Evolutionary conservation across 2,329 filamentous ascomycete species (phyloP).

Genomic region (Calonectria pauciramosa): DNA sequence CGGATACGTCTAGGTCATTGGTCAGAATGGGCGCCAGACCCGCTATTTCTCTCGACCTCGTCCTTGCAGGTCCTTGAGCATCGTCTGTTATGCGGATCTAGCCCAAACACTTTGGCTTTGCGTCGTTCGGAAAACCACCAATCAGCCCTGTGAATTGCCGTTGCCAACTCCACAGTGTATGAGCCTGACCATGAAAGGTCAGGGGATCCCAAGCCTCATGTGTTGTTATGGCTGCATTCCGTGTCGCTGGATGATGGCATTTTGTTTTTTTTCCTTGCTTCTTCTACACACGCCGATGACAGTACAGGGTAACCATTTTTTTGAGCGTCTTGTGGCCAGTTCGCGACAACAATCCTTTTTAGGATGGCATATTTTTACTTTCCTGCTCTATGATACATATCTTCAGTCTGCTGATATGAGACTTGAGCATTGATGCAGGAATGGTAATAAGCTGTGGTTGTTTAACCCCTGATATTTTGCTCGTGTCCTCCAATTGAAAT

Average conservation of each 20-base stretch:
- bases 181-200: conserved; percentile 4
- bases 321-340: not conserved
- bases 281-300: not conserved
- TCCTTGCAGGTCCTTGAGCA: conserved; percentile 37
- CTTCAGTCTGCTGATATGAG: not conserved
- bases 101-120: conserved; percentile 20
- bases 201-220: not conserved
- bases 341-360: not conserved
- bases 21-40: conserved; percentile 19
- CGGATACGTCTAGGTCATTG: conserved; percentile 42
- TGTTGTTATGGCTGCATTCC: not conserved
- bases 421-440: not conserved
- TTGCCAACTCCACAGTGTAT: conserved; percentile 15
- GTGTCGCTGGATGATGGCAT: not conserved
- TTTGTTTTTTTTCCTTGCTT: conserved; percentile 10
- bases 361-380: not conserved
- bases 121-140: conserved; percentile 17
- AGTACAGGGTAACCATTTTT: not conserved
- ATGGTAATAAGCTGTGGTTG: not conserved
- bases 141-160: conserved; percentile 28
- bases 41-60: conserved; percentile 34
- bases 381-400: not conserved
- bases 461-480: not conserved
- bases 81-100: conserved; percentile 26
- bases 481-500: not conserved